Percentiles rank a stretch among this genome's conserved stretches.
Evolutionary conservation across 441 rosid genomes (phyloP).

Genomic region (Biscutella laevigata): DNA sequence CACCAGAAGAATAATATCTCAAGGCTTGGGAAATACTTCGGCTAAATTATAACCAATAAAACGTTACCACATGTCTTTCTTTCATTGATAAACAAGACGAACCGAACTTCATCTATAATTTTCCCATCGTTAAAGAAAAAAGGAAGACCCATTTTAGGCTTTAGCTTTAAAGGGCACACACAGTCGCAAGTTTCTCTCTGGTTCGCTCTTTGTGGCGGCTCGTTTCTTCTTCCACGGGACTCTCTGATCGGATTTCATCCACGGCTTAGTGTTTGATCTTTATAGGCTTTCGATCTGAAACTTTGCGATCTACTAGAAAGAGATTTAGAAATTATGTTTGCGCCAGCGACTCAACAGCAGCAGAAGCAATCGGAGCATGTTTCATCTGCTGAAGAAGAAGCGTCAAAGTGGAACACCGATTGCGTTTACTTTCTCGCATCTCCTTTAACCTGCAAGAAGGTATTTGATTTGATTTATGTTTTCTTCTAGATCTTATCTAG

Average conservation of each 20-base stretch:
- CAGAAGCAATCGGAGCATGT: slow-evolving; percentile 24
- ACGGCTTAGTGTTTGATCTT: background rate
- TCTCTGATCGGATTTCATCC: slow-evolving; percentile 18
- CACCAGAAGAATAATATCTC: slow-evolving; percentile 2
- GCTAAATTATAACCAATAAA: background rate
- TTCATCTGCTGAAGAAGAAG: slow-evolving; percentile 71
- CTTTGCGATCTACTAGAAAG: slow-evolving; percentile 8
- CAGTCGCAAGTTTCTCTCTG: slow-evolving; percentile 21
- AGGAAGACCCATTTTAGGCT: slow-evolving; percentile 9
- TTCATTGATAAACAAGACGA: background rate
- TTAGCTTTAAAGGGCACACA: slow-evolving; percentile 20
- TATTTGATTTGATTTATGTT: slow-evolving; percentile 7
- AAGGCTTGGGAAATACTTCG: background rate
- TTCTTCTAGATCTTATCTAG: slow-evolving; percentile 2
- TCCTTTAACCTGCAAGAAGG: slow-evolving; percentile 97
- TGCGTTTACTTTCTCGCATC: slow-evolving; percentile 96
- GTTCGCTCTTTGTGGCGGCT: slow-evolving; percentile 30
- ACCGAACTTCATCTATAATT: slow-evolving; percentile 12
- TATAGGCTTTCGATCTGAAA: slow-evolving; percentile 22
- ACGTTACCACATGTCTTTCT: background rate
- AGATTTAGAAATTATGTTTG: slow-evolving; percentile 42
- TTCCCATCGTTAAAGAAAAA: background rate
- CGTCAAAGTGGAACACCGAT: slow-evolving; percentile 84
- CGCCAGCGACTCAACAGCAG: slow-evolving; percentile 32
- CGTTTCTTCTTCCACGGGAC: background rate